These are phyloP conservation scores for Uronychia binucleata DNA, from an alignment of 73 alveolate species.

Conservation along the genomic window DNA sequence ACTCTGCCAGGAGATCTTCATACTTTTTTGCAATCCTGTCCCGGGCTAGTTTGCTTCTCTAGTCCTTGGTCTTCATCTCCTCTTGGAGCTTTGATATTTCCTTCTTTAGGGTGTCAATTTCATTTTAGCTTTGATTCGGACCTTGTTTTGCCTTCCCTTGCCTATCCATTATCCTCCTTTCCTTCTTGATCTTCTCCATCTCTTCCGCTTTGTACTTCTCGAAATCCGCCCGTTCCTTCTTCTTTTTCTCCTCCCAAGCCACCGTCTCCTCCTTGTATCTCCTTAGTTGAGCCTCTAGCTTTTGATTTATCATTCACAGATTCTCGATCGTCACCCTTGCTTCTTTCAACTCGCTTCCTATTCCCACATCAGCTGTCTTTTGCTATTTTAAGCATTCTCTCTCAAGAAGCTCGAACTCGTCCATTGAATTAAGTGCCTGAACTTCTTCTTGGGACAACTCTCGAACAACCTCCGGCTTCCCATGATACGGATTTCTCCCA, in stretches of 20 bases:
- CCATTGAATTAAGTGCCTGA: too few species aligned
- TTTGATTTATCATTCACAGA: neutral
- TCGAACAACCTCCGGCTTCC: too few species aligned
- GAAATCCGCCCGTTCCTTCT: constrained; percentile 6
- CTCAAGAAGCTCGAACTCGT: too few species aligned
- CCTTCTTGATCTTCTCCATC: constrained; percentile 67
- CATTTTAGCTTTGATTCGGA: constrained; percentile 73
- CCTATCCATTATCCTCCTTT: constrained; percentile 65
- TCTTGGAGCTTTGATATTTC: constrained; percentile 79
- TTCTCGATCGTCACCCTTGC: neutral
- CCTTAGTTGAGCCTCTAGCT: neutral
- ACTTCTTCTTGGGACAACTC: too few species aligned
- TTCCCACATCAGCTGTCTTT: too few species aligned
- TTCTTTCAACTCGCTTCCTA: neutral
- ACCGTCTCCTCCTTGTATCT: neutral
- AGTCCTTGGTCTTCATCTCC: constrained; percentile 81
- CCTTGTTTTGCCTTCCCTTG: constrained; percentile 46
- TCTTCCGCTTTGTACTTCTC: constrained; percentile 77
- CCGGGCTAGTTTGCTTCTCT: constrained; percentile 83
- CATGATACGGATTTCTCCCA: too few species aligned
- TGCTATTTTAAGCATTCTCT: too few species aligned
- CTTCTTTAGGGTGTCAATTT: constrained; percentile 87
- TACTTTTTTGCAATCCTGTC: constrained; percentile 87
- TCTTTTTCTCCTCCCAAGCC: neutral
- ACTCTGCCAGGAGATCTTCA: constrained; percentile 77